Base-by-base conservation (phyloP, 768 basidiomycete genomes). In the Boletus vermiculosoides region DNA sequence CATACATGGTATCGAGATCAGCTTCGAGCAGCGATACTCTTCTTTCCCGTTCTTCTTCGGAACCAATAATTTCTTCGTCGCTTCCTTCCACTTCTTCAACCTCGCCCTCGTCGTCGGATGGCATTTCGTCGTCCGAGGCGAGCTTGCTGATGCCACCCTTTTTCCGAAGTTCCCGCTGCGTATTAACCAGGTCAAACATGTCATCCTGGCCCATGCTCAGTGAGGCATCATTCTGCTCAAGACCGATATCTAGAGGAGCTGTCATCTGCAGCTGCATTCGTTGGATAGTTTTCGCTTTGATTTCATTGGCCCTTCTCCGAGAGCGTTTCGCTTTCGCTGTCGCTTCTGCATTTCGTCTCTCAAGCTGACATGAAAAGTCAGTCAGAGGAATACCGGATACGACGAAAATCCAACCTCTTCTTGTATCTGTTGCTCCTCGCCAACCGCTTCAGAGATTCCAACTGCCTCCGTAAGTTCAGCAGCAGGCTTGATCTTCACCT, bases 211-310 rank as follows among this genome's bases (percentile, higher is more conserved):
- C 91, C 23, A 82, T 68, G n/a, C 75, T 78, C 18, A 96, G 78
- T 18, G 88, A 79, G 3, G 83, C 75, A 61, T 96, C 94, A 51
- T 82, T 78, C 64, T 90, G 89, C 65, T 94, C 92, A 57, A 94
- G 73, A 69, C 94, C 95, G 61, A 98, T 94, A 64, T 98, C 97
- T 62, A 95, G 77, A n/a, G 97, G 97, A 20, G 94, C 93, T 13
- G 90, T 92, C 97, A 99, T 99, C 68, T 92, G 88, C 45, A 98
- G 80, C 70, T 98, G 97, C 85, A 98, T 90, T 51, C 95, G 88
- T 67, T 93, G 92, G 40, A 98, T 87, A 1, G 93, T 91, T 61
- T 88, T 85, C 30, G 83, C 79, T 74, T 90, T 92, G 66, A 90
- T 78, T 76, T 98, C 97, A 73, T 98, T 98, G 2, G 87, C 85